Conservation (phyloP, 2,329 filamentous ascomycete species). For the Ophiostoma quercus region DNA sequence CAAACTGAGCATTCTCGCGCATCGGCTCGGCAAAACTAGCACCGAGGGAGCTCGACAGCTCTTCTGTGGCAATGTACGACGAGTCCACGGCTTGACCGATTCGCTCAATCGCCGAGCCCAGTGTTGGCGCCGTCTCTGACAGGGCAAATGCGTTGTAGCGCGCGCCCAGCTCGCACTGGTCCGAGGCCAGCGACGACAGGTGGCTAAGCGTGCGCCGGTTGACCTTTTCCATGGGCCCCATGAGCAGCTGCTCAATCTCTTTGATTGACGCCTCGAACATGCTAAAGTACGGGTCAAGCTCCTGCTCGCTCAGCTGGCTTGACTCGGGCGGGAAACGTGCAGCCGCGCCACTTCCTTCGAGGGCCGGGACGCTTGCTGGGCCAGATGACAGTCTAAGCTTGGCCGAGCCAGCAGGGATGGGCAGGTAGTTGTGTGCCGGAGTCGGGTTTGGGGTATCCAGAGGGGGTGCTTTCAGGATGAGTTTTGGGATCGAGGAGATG, state of each 20-base stretch:
- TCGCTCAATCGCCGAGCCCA: constrained; percentile 89
- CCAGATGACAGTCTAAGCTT: constrained; percentile 64
- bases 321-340: constrained; percentile 73
- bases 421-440: constrained; percentile 78
- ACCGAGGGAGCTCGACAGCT: constrained; percentile 79
- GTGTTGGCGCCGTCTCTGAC: constrained; percentile 81
- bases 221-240: constrained; percentile 93
- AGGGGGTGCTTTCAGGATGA: constrained; percentile 89
- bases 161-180: constrained; percentile 90
- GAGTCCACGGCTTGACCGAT: constrained; percentile 92
- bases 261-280: constrained; percentile 89
- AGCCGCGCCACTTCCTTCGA: constrained; percentile 30
- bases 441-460: constrained; percentile 90
- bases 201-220: constrained; percentile 86
- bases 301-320: constrained; percentile 73
- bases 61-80: constrained; percentile 92
- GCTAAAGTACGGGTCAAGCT: constrained; percentile 93
- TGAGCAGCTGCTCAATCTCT: constrained; percentile 80
- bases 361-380: constrained; percentile 2
- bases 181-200: constrained; percentile 73
- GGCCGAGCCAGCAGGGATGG: constrained; percentile 76
- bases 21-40: constrained; percentile 96
- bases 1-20: constrained; percentile 96
- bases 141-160: constrained; percentile 95
- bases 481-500: constrained; percentile 86